phyloP scores from a whole-genome alignment of 441 rosid genomes.

The Syzygium malaccense region DNA sequence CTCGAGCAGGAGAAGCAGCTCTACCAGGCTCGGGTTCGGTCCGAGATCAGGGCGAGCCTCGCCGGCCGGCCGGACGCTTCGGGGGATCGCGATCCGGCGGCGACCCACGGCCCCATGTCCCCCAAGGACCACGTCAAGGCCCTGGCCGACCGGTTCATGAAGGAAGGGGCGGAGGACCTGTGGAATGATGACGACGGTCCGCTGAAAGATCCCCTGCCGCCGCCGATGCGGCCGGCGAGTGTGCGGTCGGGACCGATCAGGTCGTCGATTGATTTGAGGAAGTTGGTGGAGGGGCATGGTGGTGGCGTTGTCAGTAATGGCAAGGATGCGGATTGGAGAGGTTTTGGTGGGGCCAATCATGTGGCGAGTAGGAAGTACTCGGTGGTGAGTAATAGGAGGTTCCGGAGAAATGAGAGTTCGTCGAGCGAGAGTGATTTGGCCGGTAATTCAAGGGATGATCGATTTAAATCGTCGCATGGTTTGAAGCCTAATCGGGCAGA shows the following conservation, averaged over 20 bases:
- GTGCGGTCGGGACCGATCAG: slow-evolving; percentile 9
- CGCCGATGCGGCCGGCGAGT: background rate
- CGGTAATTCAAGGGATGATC: background rate
- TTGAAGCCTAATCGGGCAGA: background rate
- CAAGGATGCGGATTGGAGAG: slow-evolving; percentile 6
- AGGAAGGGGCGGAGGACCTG: slow-evolving; percentile 80
- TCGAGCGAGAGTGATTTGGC: slow-evolving; percentile 8
- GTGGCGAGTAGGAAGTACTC: slow-evolving; percentile 45
- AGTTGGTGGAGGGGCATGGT: slow-evolving; percentile 15
- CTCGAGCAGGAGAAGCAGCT: slow-evolving; percentile 91
- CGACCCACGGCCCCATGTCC: slow-evolving; percentile 41
- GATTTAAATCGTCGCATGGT: background rate
- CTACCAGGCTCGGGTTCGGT: slow-evolving; percentile 70
- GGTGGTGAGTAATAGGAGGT: slow-evolving; percentile 18
- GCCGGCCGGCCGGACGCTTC: slow-evolving; percentile 19
- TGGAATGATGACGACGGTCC: slow-evolving; percentile 92
- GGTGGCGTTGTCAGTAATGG: background rate
- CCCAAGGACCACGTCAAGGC: slow-evolving; percentile 61
- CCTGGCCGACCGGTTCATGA: slow-evolving; percentile 88
- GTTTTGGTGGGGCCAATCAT: slow-evolving; percentile 1
- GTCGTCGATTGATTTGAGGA: slow-evolving; percentile 45
- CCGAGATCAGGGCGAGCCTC: slow-evolving; percentile 54
- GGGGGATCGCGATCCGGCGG: background rate
- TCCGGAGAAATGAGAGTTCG: slow-evolving; percentile 27
- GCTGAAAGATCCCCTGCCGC: slow-evolving; percentile 13